Conservation (phyloP, 2,329 filamentous ascomycete genomes). For the Blastomyces silverae region DNA sequence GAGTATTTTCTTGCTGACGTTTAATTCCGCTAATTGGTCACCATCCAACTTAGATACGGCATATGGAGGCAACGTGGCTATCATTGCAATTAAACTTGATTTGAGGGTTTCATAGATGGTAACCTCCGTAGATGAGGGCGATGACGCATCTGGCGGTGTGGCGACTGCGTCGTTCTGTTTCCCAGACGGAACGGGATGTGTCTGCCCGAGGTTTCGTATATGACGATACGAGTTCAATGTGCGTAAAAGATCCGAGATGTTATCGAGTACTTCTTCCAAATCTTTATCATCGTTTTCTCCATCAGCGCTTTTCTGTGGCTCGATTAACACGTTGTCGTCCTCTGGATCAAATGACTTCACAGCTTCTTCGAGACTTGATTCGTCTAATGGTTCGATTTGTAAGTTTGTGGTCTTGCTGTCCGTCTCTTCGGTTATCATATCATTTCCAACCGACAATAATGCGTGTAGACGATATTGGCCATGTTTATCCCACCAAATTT, state of each 20-base stretch:
- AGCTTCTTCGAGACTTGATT: conserved; percentile 38
- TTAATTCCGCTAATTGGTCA: conserved; percentile 73
- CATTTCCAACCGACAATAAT: conserved; percentile 28
- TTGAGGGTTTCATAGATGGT: conserved; percentile 65
- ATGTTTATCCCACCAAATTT: conserved; percentile 43
- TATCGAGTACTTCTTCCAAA: conserved; percentile 47
- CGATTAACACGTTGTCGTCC: conserved; percentile 21
- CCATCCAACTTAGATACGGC: conserved; percentile 80
- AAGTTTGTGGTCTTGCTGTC: conserved; percentile 20
- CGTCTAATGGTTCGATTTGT: conserved; percentile 31
- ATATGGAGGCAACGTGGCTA: conserved; percentile 72
- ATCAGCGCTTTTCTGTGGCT: conserved; percentile 23
- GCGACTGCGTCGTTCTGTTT: conserved; percentile 28
- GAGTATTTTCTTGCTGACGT: conserved; percentile 71
- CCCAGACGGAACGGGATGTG: conserved; percentile 25
- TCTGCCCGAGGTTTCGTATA: conserved; percentile 47
- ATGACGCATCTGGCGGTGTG: conserved; percentile 37
- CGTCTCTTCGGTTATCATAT: conserved; percentile 18
- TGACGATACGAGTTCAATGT: conserved; percentile 57
- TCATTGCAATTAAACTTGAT: conserved; percentile 64
- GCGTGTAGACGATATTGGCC: conserved; percentile 36
- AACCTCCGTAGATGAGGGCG: conserved; percentile 51
- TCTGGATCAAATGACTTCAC: conserved; percentile 39
- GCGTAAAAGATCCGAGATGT: conserved; percentile 55
- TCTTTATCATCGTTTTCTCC: conserved; percentile 30